These are phyloP conservation scores for Chlamydomonas sp. DNA, from an alignment of 139 green algal genomes.

Conservation along the genomic window DNA sequence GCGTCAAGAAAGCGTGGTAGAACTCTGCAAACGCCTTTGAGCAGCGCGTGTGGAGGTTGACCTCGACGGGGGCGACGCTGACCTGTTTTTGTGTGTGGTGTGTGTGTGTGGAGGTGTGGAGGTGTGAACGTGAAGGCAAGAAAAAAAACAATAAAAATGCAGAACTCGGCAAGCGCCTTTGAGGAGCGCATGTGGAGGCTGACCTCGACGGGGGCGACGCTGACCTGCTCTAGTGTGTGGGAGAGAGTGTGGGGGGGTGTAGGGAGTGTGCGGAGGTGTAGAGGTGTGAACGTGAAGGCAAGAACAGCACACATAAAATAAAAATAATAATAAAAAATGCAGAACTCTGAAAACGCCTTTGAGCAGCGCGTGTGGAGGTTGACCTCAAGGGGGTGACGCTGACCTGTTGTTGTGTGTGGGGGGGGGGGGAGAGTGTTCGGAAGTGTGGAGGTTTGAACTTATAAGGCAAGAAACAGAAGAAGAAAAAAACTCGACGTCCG, in stretches of 20 bases:
- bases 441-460: too few relatives aligned
- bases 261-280: too few relatives aligned
- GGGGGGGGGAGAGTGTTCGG: too few relatives aligned
- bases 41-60: slow-evolving; percentile 2
- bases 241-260: too few relatives aligned
- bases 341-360: slow-evolving; percentile 2
- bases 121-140: too few relatives aligned
- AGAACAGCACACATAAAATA: too few relatives aligned
- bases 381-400: slow-evolving; percentile 2
- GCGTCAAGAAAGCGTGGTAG: too few relatives aligned
- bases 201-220: slow-evolving; percentile 7
- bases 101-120: too few relatives aligned
- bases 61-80: slow-evolving; percentile 2
- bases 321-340: too few relatives aligned
- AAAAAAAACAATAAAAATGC: too few relatives aligned
- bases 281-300: too few relatives aligned
- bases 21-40: slow-evolving; percentile 4
- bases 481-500: slow-evolving; percentile 9
- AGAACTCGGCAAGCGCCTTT: slow-evolving; percentile 1
- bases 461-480: too few relatives aligned
- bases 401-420: background rate
- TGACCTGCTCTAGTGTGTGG: background rate
- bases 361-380: slow-evolving; percentile 1
- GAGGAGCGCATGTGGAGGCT: slow-evolving; percentile 1
- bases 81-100: slow-evolving; percentile 5